These are phyloP conservation scores for Rhododendron henanense DNA, from an alignment of 148 eudicot species.

Conservation along the genomic window DNA sequence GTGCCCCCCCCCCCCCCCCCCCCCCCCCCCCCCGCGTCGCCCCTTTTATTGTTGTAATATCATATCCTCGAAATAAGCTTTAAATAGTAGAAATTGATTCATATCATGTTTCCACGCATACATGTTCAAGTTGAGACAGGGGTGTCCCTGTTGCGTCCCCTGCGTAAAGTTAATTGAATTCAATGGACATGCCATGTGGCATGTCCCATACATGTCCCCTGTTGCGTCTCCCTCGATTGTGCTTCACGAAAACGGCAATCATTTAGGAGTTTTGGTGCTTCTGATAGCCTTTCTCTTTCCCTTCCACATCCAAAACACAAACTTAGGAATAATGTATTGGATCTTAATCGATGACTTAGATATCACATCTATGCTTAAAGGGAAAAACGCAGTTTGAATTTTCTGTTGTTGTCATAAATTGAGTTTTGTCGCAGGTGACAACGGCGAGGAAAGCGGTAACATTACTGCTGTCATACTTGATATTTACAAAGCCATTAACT, in stretches of 20 bases:
- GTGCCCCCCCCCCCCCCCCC: too few species aligned
- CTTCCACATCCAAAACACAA: background rate
- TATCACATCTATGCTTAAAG: background rate
- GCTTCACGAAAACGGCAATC: background rate
- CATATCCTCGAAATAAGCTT: background rate
- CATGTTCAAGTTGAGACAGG: background rate
- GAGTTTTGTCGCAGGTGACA: conserved; percentile 53
- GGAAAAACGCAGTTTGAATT: background rate
- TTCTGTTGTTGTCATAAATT: background rate
- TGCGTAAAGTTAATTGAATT: background rate
- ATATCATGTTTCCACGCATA: background rate
- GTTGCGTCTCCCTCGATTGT: background rate
- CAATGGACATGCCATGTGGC: background rate
- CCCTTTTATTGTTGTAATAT: background rate
- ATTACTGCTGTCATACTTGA: conserved; percentile 72
- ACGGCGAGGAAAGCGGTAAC: conserved; percentile 96
- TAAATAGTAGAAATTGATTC: background rate
- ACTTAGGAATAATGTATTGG: background rate
- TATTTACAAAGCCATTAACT: conserved; percentile 87
- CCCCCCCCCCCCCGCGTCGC: too few species aligned
- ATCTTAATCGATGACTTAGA: background rate
- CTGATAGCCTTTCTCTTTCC: background rate
- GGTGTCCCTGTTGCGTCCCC: background rate
- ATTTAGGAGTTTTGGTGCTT: background rate
- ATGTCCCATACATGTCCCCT: background rate